These are phyloP conservation scores for Tuber indicum DNA, from an alignment of 495 filamentous ascomycete species.

Conservation along the genomic window DNA sequence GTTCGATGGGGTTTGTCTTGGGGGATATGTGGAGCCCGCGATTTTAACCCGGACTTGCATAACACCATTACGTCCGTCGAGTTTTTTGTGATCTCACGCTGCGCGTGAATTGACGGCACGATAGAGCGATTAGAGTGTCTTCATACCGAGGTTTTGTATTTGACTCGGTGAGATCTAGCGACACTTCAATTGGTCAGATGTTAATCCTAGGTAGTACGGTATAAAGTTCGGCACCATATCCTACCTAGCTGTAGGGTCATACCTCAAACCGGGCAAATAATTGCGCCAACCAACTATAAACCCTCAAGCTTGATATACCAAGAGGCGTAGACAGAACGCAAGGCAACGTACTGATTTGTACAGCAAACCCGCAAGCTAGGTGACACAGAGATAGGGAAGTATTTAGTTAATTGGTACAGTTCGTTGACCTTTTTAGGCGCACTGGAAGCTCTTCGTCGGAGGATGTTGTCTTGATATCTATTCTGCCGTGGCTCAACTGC, in stretches of 20 bases:
- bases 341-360: not conserved
- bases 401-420: no score
- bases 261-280: not conserved
- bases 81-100: not conserved
- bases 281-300: not conserved
- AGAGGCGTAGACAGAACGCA: not conserved
- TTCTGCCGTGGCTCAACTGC: no score
- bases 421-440: no score
- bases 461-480: no score
- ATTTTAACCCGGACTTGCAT: not conserved
- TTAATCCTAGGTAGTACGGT: not conserved
- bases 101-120: not conserved
- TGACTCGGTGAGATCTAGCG: not conserved
- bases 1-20: not conserved
- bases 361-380: not conserved
- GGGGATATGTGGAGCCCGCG: not conserved
- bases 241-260: not conserved
- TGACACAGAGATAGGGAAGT: not conserved
- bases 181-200: not conserved
- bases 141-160: not conserved
- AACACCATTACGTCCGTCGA: not conserved
- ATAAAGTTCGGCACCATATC: not conserved
- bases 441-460: no score
- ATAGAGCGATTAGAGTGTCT: not conserved
- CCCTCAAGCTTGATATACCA: not conserved